Evolutionary conservation across 2,329 filamentous ascomycete genomes (phyloP).

Genomic region (Aspergillus sclerotialis): DNA sequence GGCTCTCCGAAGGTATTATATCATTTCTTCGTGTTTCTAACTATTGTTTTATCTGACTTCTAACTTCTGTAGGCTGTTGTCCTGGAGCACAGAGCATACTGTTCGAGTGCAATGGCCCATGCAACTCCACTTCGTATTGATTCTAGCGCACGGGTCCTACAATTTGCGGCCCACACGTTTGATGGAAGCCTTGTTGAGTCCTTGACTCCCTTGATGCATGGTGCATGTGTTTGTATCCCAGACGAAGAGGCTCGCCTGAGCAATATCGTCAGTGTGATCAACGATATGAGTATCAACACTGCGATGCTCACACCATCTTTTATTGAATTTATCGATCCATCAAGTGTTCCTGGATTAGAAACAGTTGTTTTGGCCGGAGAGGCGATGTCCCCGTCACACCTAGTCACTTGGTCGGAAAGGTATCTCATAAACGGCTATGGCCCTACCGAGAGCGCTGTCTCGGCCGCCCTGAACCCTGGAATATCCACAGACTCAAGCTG

Average conservation of each 20-base stretch:
- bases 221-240: constrained; percentile 55
- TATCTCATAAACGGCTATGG: constrained; percentile 38
- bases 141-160: constrained; percentile 49
- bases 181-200: constrained; percentile 51
- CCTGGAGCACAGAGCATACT: constrained; percentile 54
- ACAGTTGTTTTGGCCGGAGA: constrained; percentile 40
- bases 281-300: constrained; percentile 47
- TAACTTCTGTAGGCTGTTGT: constrained; percentile 47
- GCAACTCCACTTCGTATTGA: constrained; percentile 44
- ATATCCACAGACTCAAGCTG: constrained; percentile 24
- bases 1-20: constrained; percentile 44
- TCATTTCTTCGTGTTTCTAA: neutral
- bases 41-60: constrained; percentile 1
- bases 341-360: constrained; percentile 37
- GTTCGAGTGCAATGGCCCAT: constrained; percentile 49
- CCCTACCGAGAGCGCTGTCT: constrained; percentile 36
- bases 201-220: constrained; percentile 48
- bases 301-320: constrained; percentile 56
- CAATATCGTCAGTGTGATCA: constrained; percentile 45
- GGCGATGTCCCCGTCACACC: constrained; percentile 40
- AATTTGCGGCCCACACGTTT: constrained; percentile 50
- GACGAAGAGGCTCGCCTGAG: constrained; percentile 42
- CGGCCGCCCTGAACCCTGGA: constrained; percentile 26
- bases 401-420: constrained; percentile 31
- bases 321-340: constrained; percentile 40